Evolutionary conservation across 441 rosid species (phyloP).

Genomic region (Biscutella laevigata): DNA sequence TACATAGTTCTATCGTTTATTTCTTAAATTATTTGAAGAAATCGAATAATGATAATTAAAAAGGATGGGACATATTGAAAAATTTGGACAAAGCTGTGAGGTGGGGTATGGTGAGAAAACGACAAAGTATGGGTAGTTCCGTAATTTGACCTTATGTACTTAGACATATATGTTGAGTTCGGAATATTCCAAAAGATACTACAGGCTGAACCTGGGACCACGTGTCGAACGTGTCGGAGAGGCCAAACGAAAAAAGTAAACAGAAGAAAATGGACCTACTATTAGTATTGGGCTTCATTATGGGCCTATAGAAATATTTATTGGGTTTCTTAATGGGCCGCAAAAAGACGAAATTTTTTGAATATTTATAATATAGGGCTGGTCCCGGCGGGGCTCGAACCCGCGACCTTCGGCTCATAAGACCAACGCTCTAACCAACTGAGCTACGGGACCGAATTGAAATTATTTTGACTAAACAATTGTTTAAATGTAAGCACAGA

Average conservation of each 20-base stretch:
- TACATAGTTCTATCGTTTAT: not conserved
- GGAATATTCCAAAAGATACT: conserved; percentile 23
- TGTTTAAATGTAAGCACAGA: too few relatives aligned
- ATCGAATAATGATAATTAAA: conserved; percentile 11
- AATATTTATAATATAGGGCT: too few relatives aligned
- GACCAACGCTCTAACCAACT: conserved; percentile 98
- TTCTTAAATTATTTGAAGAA: conserved; percentile 2
- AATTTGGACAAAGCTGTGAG: conserved; percentile 21
- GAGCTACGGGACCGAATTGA: conserved; percentile 68
- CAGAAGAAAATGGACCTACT: too few relatives aligned
- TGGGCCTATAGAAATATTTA: too few relatives aligned
- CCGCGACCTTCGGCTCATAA: conserved; percentile 98
- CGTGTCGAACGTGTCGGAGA: conserved; percentile 20
- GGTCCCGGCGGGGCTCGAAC: conserved; percentile 90
- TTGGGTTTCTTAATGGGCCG: too few relatives aligned
- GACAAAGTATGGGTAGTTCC: conserved; percentile 16
- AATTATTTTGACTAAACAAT: too few relatives aligned
- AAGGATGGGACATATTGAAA: conserved; percentile 13
- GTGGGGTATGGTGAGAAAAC: conserved; percentile 21
- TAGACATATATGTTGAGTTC: too few relatives aligned
- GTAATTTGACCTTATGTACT: not conserved
- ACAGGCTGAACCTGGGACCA: conserved; percentile 20
- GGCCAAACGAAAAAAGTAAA: not conserved
- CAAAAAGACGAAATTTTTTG: too few relatives aligned
- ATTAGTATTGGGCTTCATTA: too few relatives aligned